phyloP scores from a whole-genome alignment of 495 filamentous ascomycete species.

The Durotheca rogersii region DNA sequence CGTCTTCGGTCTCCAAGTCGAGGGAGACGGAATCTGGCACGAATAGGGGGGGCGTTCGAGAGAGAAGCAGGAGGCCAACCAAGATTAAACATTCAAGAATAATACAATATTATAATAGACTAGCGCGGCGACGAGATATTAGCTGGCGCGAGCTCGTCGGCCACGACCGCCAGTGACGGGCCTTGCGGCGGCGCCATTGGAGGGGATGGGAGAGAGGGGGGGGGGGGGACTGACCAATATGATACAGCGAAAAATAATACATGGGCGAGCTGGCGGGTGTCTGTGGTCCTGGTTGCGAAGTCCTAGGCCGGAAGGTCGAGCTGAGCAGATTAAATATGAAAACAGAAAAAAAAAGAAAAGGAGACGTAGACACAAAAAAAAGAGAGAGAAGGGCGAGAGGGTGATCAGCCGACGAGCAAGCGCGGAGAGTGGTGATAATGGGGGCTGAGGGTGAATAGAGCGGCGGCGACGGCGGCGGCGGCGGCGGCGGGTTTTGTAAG shows the following conservation, averaged over 20 bases:
- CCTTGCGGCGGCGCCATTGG: constrained; percentile 34
- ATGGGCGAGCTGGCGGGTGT: constrained; percentile 13
- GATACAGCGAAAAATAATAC: constrained; percentile 44
- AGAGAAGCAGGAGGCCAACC: constrained; percentile 22
- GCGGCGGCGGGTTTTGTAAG: constrained; percentile 26
- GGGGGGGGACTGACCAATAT: constrained; percentile 50
- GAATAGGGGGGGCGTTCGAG: constrained; percentile 4
- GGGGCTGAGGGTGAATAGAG: constrained; percentile 18
- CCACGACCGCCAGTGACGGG: constrained; percentile 9
- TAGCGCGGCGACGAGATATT: constrained; percentile 35
- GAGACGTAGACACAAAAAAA: no score
- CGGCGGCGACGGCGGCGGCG: constrained; percentile 17
- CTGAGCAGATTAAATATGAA: constrained; percentile 17
- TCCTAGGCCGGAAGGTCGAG: constrained; percentile 7
- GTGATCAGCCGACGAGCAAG: constrained; percentile 13
- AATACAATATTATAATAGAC: constrained; percentile 36
- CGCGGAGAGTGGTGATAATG: constrained; percentile 16
- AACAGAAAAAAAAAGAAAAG: no score
- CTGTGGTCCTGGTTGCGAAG: constrained; percentile 14
- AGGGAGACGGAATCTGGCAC: no score
- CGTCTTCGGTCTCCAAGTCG: no score
- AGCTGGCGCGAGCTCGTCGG: constrained; percentile 34
- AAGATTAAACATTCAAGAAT: constrained; percentile 44
- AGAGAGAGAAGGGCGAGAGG: no score
- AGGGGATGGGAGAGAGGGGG: constrained; percentile 29